Evolutionary conservation across 2,329 filamentous ascomycete species (phyloP), one percentile per base, ranked within the genome.

Genomic region (Aspergillus sp.): DNA sequence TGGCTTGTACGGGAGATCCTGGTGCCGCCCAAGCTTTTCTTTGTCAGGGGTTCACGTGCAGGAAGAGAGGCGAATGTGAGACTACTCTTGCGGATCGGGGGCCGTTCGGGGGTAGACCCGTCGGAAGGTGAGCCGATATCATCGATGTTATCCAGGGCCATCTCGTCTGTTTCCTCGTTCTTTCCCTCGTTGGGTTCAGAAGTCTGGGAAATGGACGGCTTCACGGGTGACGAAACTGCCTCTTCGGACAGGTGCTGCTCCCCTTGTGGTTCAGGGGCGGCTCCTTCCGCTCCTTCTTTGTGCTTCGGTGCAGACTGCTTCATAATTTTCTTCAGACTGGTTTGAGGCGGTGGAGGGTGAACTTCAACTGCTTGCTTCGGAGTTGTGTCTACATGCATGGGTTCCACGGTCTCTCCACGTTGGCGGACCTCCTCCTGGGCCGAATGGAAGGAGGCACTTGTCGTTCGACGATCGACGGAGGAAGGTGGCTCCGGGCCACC

Each of bases 1-100:
- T 96, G 87, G 64, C 90, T 95, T 6, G 84, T 89, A 54, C 89
- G 81, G 19, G 90, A 92, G 47, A 83, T 75, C 46, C 89, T 81
- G 17, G 82, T 80, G 42, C 81, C 70, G 14, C 86, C 91, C 64
- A 91, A 83, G 68, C 88, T 95, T 74, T 92, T 93, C 69, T 95
- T 95, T 14, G 83, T 84, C 48, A 97, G 77, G 33, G 93, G 93
- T 65, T 97, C 93, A 55, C 94, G 83, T 2, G 93, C 92, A 26
- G 94, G 94, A 11, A 99, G 79, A 16, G 94, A 90, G 35, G 94
- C 90, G 73, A 99, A 97, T 53, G 89, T 95, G 54, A 99, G 80
- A 68, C 93, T 97, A 73, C 92, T 96, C 78, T 97, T 97, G 54
- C 93, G 86, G 60, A 95, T 82, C 26, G 89, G 78, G 2, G 88